Evolutionary conservation across 106 monocot genomes (phyloP).

Genomic region (Dendrobium chrysotoxum): DNA sequence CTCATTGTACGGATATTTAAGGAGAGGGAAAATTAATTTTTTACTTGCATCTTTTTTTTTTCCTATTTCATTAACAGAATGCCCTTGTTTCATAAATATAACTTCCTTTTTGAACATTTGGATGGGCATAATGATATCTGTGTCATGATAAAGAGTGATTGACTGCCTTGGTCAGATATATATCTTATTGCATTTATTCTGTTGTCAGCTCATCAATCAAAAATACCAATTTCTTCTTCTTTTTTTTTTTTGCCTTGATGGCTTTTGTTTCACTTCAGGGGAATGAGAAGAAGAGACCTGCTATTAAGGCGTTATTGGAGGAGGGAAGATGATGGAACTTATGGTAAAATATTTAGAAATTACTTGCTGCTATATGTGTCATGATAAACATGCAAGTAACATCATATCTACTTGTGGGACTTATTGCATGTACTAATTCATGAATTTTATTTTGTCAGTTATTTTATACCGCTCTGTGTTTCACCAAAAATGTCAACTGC

Average conservation of each 20-base stretch:
- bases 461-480: too few relatives aligned
- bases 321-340: too few relatives aligned
- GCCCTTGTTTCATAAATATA: background rate
- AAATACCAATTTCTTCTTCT: background rate
- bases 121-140: conserved; percentile 98
- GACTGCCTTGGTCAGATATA: conserved; percentile 84
- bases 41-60: background rate
- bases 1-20: background rate
- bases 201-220: background rate
- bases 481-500: too few relatives aligned
- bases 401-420: too few relatives aligned
- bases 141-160: conserved; percentile 60
- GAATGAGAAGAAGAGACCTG: too few relatives aligned
- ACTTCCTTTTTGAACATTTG: conserved; percentile 52
- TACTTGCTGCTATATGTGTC: too few relatives aligned
- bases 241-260: background rate
- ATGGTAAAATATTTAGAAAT: too few relatives aligned
- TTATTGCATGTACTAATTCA: too few relatives aligned
- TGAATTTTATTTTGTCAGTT: too few relatives aligned
- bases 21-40: background rate
- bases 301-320: too few relatives aligned
- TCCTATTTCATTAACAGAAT: conserved; percentile 3
- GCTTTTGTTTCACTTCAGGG: conserved; percentile 38
- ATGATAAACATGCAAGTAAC: too few relatives aligned
- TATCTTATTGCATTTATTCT: conserved; percentile 4